phyloP scores from a whole-genome alignment of 1,284 basidiomycete species.

The Earliella scabrosa region DNA sequence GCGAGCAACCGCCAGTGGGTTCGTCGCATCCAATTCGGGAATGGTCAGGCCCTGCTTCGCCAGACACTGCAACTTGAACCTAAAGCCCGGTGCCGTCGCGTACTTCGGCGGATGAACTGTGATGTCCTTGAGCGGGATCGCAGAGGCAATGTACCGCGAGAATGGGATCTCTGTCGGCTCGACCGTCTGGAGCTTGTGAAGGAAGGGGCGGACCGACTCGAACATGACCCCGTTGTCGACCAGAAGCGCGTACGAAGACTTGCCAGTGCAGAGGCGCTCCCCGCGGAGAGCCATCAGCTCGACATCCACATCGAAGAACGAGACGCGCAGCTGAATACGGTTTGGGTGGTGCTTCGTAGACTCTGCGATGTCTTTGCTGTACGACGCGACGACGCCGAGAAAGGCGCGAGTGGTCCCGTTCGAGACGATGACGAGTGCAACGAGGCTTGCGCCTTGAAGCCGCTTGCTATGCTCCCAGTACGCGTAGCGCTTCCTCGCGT shows the following conservation, averaged over 20 bases:
- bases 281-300: slow-evolving; percentile 33
- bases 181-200: slow-evolving; percentile 31
- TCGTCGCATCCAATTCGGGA: slow-evolving; percentile 24
- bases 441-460: slow-evolving; percentile 32
- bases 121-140: slow-evolving; percentile 16
- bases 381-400: slow-evolving; percentile 31
- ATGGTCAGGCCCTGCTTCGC: slow-evolving; percentile 35
- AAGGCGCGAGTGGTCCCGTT: slow-evolving; percentile 8
- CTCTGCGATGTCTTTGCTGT: slow-evolving; percentile 30
- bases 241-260: slow-evolving; percentile 29
- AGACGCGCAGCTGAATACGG: slow-evolving; percentile 29
- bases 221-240: slow-evolving; percentile 37
- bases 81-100: slow-evolving; percentile 31
- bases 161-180: slow-evolving; percentile 38
- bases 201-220: slow-evolving; percentile 35
- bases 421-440: slow-evolving; percentile 28
- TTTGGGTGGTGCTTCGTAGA: slow-evolving; percentile 27
- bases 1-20: slow-evolving; percentile 32
- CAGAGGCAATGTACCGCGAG: slow-evolving; percentile 41
- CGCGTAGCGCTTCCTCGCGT: slow-evolving; percentile 27
- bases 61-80: slow-evolving; percentile 34
- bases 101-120: slow-evolving; percentile 31
- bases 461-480: slow-evolving; percentile 37
- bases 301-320: slow-evolving; percentile 38
- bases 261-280: slow-evolving; percentile 18